These are phyloP conservation scores for Malassezia nana DNA, from an alignment of 1,284 basidiomycete species.

Conservation along the genomic window DNA sequence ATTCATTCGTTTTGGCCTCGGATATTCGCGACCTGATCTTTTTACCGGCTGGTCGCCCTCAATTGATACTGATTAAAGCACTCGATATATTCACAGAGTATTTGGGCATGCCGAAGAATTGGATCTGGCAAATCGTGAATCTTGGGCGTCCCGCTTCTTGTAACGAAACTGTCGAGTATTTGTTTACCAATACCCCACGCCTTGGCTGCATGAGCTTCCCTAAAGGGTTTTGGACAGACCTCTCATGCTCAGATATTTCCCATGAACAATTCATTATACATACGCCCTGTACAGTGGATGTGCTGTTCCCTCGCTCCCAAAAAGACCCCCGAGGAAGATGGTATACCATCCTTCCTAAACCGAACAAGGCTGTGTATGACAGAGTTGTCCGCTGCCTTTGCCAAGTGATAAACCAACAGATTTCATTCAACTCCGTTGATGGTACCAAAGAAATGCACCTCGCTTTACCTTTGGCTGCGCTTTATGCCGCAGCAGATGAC, in stretches of 20 bases:
- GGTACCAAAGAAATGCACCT: neutral
- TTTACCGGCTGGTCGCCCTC: neutral
- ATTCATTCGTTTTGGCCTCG: slow-evolving; percentile 1
- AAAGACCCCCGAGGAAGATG: slow-evolving; percentile 9
- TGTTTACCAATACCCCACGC: neutral
- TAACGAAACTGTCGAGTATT: neutral
- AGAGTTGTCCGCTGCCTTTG: neutral
- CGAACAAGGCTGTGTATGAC: neutral
- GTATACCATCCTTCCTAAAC: neutral
- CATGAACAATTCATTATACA: neutral
- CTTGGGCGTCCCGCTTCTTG: neutral
- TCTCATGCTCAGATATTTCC: neutral
- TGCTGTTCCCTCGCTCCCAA: neutral
- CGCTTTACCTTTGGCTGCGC: neutral
- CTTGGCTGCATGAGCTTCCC: neutral
- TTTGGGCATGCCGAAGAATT: neutral
- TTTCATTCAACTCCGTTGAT: neutral
- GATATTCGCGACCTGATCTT: slow-evolving; percentile 1
- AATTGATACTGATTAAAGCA: neutral
- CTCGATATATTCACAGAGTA: neutral
- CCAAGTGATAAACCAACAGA: neutral
- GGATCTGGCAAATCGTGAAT: neutral
- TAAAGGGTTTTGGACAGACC: neutral
- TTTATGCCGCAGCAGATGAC: neutral
- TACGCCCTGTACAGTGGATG: neutral